Evolutionary conservation across 2,329 filamentous ascomycete genomes (phyloP).

Genomic region (Pseudogymnoascus sp.): DNA sequence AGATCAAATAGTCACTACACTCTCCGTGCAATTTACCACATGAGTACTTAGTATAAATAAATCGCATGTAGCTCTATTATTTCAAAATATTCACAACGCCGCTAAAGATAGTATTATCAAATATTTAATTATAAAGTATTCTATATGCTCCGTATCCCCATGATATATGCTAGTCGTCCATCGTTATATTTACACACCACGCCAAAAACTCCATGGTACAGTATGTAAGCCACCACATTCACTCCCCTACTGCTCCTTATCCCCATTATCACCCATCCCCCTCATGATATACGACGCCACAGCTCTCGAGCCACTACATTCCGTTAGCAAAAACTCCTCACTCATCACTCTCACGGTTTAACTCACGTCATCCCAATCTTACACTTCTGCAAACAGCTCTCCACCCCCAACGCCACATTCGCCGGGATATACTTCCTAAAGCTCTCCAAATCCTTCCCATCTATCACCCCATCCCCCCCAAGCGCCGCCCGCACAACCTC

Average conservation of each 20-base stretch:
- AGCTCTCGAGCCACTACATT: background rate
- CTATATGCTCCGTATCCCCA: background rate
- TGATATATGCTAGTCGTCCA: background rate
- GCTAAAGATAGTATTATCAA: background rate
- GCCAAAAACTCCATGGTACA: background rate
- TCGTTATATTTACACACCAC: background rate
- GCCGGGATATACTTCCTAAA: constrained; percentile 29
- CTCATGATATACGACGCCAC: background rate
- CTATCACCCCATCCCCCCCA: constrained; percentile 22
- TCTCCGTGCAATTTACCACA: background rate
- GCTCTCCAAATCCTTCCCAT: constrained; percentile 28
- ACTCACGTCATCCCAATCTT: constrained; percentile 26
- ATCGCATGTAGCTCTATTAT: too few relatives aligned
- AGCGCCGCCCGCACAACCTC: constrained; percentile 28
- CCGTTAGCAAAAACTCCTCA: background rate
- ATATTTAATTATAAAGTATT: constrained; percentile 1
- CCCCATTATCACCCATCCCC: background rate
- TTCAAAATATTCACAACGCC: background rate
- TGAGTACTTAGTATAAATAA: background rate
- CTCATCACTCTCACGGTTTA: background rate
- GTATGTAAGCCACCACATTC: background rate
- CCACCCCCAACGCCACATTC: constrained; percentile 38
- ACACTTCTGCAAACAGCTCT: constrained; percentile 37
- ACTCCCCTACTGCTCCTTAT: background rate
- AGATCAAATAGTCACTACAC: background rate